A percentile compares a stretch with the other conserved stretches of the same genome.
Evolutionary conservation across 2,329 filamentous ascomycete species (phyloP).

Genomic region (Diaporthe citrichinensis): DNA sequence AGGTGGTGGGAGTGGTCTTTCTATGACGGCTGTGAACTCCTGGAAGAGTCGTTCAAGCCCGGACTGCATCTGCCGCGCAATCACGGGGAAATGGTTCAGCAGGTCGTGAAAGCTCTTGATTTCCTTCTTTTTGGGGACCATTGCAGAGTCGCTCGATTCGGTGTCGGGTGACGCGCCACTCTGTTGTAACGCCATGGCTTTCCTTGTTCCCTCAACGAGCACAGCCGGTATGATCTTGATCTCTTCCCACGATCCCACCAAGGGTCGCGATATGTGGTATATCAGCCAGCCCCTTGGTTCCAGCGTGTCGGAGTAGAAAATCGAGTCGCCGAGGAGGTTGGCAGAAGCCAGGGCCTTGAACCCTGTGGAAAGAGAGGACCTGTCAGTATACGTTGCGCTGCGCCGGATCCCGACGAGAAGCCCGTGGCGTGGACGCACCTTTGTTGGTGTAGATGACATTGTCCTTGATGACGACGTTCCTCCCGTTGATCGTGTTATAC

Average conservation of each 20-base stretch:
- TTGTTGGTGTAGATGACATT: constrained; percentile 95
- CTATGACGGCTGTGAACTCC: constrained; percentile 88
- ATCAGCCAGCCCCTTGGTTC: constrained; percentile 95
- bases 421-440: constrained; percentile 66
- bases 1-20: constrained; percentile 85
- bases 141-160: constrained; percentile 57
- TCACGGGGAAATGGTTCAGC: constrained; percentile 92
- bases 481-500: constrained; percentile 91
- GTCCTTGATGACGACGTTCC: constrained; percentile 95
- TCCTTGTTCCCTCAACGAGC: constrained; percentile 61
- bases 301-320: constrained; percentile 91
- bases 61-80: constrained; percentile 94
- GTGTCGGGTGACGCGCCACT: constrained; percentile 45
- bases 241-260: constrained; percentile 87
- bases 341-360: constrained; percentile 94
- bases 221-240: constrained; percentile 78
- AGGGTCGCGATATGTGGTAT: constrained; percentile 92
- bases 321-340: constrained; percentile 84
- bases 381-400: constrained; percentile 3
- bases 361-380: constrained; percentile 64
- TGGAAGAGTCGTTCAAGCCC: constrained; percentile 91
- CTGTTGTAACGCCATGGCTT: constrained; percentile 44
- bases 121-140: constrained; percentile 83
- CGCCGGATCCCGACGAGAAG: background rate
- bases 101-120: constrained; percentile 92